Evolutionary conservation across 1,284 basidiomycete species (phyloP).

Genomic region (Pseudozyma hubeiensis): DNA sequence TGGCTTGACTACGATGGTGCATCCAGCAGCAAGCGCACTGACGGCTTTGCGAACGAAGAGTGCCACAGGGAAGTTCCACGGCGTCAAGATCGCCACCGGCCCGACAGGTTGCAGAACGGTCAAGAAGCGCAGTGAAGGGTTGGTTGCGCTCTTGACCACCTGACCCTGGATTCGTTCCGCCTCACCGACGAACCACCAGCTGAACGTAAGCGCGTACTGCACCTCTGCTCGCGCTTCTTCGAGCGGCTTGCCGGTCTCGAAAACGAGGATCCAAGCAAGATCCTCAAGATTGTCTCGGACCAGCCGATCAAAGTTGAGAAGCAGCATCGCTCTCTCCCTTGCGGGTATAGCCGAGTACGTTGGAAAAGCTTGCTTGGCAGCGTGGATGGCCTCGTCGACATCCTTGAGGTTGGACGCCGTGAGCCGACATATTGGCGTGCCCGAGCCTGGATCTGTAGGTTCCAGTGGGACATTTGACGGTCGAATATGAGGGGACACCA

Average conservation of each 20-base stretch:
- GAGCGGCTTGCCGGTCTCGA: conserved; percentile 66
- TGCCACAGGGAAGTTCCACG: conserved; percentile 67
- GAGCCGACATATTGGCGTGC: conserved; percentile 29
- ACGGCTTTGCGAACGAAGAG: conserved; percentile 86
- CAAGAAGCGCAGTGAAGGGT: conserved; percentile 82
- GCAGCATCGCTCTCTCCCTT: conserved; percentile 56
- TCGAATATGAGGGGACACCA: conserved; percentile 1
- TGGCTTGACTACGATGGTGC: conserved; percentile 94
- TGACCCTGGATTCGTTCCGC: conserved; percentile 73
- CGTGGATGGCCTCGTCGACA: conserved; percentile 62
- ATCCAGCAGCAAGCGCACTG: conserved; percentile 89
- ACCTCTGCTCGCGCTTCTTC: conserved; percentile 63
- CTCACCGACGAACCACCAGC: conserved; percentile 65
- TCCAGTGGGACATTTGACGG: neutral
- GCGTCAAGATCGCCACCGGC: conserved; percentile 70
- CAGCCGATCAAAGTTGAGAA: conserved; percentile 58
- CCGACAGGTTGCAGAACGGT: conserved; percentile 89
- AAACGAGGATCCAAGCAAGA: conserved; percentile 65
- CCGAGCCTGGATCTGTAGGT: conserved; percentile 36
- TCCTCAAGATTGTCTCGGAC: conserved; percentile 62
- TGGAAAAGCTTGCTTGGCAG: conserved; percentile 55
- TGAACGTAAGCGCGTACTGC: conserved; percentile 63
- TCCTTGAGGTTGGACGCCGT: conserved; percentile 55
- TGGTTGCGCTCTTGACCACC: conserved; percentile 79
- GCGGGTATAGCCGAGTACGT: conserved; percentile 57